A percentile compares a stretch with the other conserved stretches of the same genome.
These are phyloP conservation scores for Crepidotus variabilis DNA, from an alignment of 768 basidiomycete species.

Conservation along the genomic window DNA sequence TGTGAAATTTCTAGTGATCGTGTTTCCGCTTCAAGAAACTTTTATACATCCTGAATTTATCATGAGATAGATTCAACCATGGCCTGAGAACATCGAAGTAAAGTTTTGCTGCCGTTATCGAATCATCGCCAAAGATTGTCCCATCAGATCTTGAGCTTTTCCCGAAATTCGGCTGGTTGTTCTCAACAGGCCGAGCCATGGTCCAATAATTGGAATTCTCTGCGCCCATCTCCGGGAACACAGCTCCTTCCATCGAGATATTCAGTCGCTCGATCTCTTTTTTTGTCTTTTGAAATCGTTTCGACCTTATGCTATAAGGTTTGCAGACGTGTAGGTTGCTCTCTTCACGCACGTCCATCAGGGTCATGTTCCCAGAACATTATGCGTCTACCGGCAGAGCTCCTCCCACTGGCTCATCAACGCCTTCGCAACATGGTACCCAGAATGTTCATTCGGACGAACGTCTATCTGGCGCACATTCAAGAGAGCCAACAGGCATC, in stretches of 20 bases:
- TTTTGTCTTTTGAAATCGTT: no score
- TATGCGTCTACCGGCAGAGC: background rate
- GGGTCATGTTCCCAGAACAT: background rate
- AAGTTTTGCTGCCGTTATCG: background rate
- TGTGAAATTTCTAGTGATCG: background rate
- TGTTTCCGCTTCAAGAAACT: background rate
- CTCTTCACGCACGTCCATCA: no score
- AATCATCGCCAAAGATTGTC: background rate
- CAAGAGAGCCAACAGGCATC: conserved; percentile 17
- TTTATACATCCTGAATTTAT: background rate
- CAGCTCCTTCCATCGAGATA: background rate
- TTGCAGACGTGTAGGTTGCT: no score
- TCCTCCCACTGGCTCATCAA: background rate
- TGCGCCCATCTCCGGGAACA: background rate
- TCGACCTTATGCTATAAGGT: no score
- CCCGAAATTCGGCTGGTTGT: background rate
- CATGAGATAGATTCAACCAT: background rate
- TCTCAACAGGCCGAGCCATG: background rate
- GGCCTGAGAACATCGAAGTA: background rate
- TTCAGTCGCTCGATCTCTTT: no score
- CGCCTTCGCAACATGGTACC: background rate
- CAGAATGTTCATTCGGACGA: background rate
- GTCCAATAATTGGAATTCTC: background rate
- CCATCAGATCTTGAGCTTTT: background rate
- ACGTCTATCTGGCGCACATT: background rate